Base-by-base conservation (phyloP, 1,139 yeast genomes). In the Magnusiomyces fungicola region DNA sequence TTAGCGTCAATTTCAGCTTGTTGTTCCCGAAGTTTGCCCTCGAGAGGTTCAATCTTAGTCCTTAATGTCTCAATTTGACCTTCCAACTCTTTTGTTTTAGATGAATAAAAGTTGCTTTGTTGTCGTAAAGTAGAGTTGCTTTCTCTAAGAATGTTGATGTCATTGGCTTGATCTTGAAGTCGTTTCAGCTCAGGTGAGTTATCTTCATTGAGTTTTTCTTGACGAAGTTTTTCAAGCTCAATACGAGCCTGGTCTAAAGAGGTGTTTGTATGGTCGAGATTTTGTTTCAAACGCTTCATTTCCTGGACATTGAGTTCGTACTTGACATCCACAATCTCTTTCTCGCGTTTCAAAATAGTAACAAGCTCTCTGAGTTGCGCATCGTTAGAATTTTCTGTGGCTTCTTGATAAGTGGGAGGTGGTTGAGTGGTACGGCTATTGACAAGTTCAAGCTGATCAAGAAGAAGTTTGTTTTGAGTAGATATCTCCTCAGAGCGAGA, bases 81-180 rank as follows among this genome's bases (percentile, higher is more conserved):
- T 50, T 73, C 72, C 25, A 73, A 57, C 3, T 60, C 63, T 12
- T 58, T 55, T 9, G 72, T 52, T 41, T 66, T 65, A 5, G 55
- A 49, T 48, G 66, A 63, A 44, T 70, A 63, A 16, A 53, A 55
- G 25, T 63, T 62, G 44, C 67, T 62, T 55, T 85, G 90, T 44
- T 72, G 70, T 53, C 95, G 75, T 53, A 88, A 72, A 7, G 83
- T 75, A 16, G 74, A 69, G 60, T 87, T 86, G 59, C 89, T 83
- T 60, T 88, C 95, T 52, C 87, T 77, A 53, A 86, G 69, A 37
- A 85, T 72, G 56, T 79, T 83, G 61, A 88, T 66, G 55, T 84
- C 90, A 50, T 80, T 78, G 48, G 86, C 68, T 61, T 83, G 85
- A 43, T 76, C 77, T 53, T 77, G 60, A 51, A 85, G 66, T 46